A percentile compares a stretch with the other conserved stretches of the same genome.
Conservation (phyloP, 148 eudicot species). For the Arbutus unedo region DNA sequence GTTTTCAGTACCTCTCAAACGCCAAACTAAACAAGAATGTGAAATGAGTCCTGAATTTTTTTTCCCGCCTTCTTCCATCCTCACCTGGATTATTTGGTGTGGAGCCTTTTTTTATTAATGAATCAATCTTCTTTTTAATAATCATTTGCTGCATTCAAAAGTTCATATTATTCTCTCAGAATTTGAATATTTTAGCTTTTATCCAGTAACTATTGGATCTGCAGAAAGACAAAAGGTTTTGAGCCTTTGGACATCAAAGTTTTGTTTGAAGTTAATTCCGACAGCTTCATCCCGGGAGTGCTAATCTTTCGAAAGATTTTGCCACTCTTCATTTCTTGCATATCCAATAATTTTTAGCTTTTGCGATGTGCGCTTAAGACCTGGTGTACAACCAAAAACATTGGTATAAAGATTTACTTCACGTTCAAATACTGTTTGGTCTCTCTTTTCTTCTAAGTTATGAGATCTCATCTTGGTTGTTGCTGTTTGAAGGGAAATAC, state of each 20-base stretch:
- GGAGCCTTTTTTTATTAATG: background rate
- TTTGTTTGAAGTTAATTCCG: background rate
- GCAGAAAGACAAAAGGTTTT: background rate
- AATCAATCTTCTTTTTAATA: background rate
- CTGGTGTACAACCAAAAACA: background rate
- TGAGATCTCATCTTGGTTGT: background rate
- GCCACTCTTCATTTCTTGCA: background rate
- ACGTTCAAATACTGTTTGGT: background rate
- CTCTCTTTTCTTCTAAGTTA: background rate
- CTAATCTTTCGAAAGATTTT: background rate
- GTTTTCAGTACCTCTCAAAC: background rate
- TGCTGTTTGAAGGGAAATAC: conserved; percentile 44
- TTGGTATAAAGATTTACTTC: background rate
- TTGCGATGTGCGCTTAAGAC: background rate
- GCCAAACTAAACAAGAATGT: background rate
- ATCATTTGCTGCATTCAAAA: background rate
- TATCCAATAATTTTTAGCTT: background rate
- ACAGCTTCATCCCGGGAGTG: background rate
- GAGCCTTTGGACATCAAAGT: background rate
- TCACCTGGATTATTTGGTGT: background rate
- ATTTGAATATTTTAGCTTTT: background rate
- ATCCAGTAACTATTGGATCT: background rate
- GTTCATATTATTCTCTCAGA: background rate
- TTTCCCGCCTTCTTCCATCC: background rate
- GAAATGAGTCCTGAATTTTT: background rate